Evolutionary conservation across 1,139 yeast species (phyloP), one percentile per base, ranked within the genome.

Genomic region (Eremothecium gossypii): DNA sequence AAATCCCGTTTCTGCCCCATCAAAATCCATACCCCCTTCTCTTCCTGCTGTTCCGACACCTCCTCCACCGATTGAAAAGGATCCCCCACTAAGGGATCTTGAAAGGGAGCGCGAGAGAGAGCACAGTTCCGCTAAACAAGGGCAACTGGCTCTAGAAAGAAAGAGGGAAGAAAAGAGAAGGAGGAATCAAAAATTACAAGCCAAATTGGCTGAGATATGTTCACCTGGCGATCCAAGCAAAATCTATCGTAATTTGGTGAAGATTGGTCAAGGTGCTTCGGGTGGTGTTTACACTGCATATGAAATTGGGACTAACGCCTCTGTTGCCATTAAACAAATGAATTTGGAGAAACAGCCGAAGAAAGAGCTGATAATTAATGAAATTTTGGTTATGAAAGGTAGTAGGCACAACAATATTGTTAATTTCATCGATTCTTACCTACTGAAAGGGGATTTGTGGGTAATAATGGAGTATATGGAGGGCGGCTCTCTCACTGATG

Each of bases 401-500:
- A 77, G 86, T 46, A 83, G 77, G 54, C 97, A 89, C 60, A 80
- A 84, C 31, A 89, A 89, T 58, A 89, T 89, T 64, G 97, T 89
- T 44, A 89, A 89, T 63, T 91, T 83, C 58, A 77, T 89, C 50
- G 95, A 87, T 56, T 82, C 96, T 0, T 89, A 79, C 57, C 65
- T 89, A 43, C 66, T 83, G 37, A 76, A 76, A 44, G 66, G 78
- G 32, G 95, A 86, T 52, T 69, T 91, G 46, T 91, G 97, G 97
- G 96, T 91, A 11, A 77, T 89, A 14, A 91, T 91, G 98, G 97
- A 89, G 64, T 89, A 84, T 60, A 89, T 91, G 97, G 96, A 89
- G 63, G 98, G 97, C 48, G 98, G 98, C 2, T 82, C 94, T 2
- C 69, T 91, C 51, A 91, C 98, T 0, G 97, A 91, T 63, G 94